Evolutionary conservation across 352 stramenopile genomes (phyloP).

Genomic region (Phytophthora aleatoria): DNA sequence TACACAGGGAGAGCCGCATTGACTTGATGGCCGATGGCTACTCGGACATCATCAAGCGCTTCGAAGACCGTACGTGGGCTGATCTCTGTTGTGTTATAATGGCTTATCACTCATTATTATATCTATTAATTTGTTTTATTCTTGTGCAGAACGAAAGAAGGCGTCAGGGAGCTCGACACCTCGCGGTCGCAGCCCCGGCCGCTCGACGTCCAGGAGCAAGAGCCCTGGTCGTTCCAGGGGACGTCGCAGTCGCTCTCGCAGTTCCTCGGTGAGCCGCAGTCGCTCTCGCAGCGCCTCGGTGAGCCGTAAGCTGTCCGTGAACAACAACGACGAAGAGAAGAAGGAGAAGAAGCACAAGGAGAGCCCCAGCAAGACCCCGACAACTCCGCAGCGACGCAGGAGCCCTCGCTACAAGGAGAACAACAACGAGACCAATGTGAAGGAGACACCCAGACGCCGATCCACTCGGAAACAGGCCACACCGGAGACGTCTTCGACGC

Average conservation of each 20-base stretch:
- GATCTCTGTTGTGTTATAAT: background rate
- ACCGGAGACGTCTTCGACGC: slow-evolving; percentile 32
- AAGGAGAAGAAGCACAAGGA: slow-evolving; percentile 15
- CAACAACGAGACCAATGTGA: slow-evolving; percentile 19
- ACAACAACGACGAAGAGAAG: slow-evolving; percentile 27
- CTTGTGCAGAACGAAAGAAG: slow-evolving; percentile 57
- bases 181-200: slow-evolving; percentile 53
- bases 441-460: slow-evolving; percentile 24
- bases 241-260: slow-evolving; percentile 63
- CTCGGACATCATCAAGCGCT: slow-evolving; percentile 69
- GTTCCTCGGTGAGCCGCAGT: slow-evolving; percentile 57
- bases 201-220: slow-evolving; percentile 38
- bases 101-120: slow-evolving; percentile 3
- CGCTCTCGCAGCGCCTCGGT: slow-evolving; percentile 50
- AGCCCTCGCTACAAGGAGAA: slow-evolving; percentile 24
- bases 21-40: slow-evolving; percentile 83
- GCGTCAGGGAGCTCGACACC: slow-evolving; percentile 36
- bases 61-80: slow-evolving; percentile 54
- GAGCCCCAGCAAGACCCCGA: slow-evolving; percentile 7
- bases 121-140: slow-evolving; percentile 8
- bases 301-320: slow-evolving; percentile 26
- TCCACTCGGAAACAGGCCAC: slow-evolving; percentile 26
- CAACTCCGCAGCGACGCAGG: slow-evolving; percentile 24
- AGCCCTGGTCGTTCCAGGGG: slow-evolving; percentile 40
- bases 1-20: slow-evolving; percentile 77